Base-by-base conservation (phyloP, 1,284 basidiomycete genomes). In the Laetiporus sulphureus region DNA sequence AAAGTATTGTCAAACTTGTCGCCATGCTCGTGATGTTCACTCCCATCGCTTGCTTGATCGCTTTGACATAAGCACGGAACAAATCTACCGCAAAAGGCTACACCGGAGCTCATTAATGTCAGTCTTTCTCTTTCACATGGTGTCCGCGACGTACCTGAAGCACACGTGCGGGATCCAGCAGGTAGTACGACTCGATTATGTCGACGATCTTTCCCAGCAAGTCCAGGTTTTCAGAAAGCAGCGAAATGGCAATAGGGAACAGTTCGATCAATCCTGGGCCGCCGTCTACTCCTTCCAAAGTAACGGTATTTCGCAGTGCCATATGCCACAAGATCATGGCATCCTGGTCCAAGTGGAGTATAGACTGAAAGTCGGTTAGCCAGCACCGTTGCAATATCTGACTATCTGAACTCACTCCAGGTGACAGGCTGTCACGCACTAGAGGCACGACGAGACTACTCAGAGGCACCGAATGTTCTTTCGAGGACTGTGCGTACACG, bases 121-220 rank as follows among this genome's bases (percentile, higher is more conserved):
- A n/a, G n/a, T n/a, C n/a, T n/a, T n/a, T n/a, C n/a, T n/a, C n/a
- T n/a, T n/a, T n/a, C n/a, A n/a, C n/a, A n/a, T n/a, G n/a, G n/a
- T n/a, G n/a, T n/a, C n/a, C n/a, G n/a, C n/a, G 24, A 55, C 66
- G 45, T 46, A 90, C 90, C 71, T 85, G 77, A 27, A 89, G 60
- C 38, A 94, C 66, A 5, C 68, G 61, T n/a, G 63, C 44, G 0
- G 79, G 78, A 58, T 90, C 86, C 4, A 91, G 68, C 7, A 94
- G 60, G 42, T 89, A 65, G 60, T 93, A 94, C 1, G 87, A 87
- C 57, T 91, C 86, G n/a, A 90, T 55, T 29, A 94, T 73, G 39
- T 65, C 64, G 7, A 78, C 74, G 20, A 82, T 70, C 44, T 72
- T 79, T n/a, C 78, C 76, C 13, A 91, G 63, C 18, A 91, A 58